A percentile compares a stretch with the other conserved stretches of the same genome.
Conservation (phyloP, 1,284 basidiomycete species). For the Ceratobasidium sp. region DNA sequence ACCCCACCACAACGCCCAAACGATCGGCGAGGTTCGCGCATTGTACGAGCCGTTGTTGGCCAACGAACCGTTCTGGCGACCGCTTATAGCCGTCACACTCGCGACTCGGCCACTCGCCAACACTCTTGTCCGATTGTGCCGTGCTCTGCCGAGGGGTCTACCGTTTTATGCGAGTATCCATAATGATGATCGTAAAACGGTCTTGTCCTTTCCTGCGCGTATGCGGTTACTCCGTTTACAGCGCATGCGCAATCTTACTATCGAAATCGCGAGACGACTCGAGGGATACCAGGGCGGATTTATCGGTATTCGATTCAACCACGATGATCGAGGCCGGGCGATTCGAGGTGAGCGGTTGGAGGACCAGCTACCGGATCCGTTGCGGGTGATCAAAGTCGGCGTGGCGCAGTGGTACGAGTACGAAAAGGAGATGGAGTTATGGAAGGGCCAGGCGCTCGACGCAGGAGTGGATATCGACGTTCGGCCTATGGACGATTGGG, state of each 20-base stretch:
- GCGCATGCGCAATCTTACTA: conserved; percentile 49
- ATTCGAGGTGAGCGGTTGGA: conserved; percentile 51
- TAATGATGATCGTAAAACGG: conserved; percentile 50
- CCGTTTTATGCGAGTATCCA: conserved; percentile 51
- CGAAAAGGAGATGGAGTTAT: conserved; percentile 50
- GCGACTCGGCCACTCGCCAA: conserved; percentile 56
- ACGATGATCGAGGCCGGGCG: conserved; percentile 48
- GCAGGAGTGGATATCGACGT: conserved; percentile 42
- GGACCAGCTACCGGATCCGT: conserved; percentile 44
- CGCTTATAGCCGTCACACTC: conserved; percentile 53
- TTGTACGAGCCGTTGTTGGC: conserved; percentile 48
- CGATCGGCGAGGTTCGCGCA: conserved; percentile 46
- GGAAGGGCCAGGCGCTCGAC: conserved; percentile 48
- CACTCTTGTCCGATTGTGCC: conserved; percentile 51
- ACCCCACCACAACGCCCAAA: conserved; percentile 46
- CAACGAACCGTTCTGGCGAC: conserved; percentile 53
- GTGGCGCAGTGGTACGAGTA: conserved; percentile 46
- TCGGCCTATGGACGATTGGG: conserved; percentile 48
- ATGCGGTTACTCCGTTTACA: conserved; percentile 51
- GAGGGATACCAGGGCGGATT: conserved; percentile 51
- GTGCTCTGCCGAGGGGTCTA: conserved; percentile 48
- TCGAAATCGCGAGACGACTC: conserved; percentile 38
- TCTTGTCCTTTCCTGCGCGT: conserved; percentile 49
- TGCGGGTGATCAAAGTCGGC: conserved; percentile 43
- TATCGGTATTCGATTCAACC: conserved; percentile 49